A percentile compares a stretch with the other conserved stretches of the same genome.
These are phyloP conservation scores for Globisporangium okanoganense DNA, from an alignment of 352 stramenopile genomes.

Conservation along the genomic window DNA sequence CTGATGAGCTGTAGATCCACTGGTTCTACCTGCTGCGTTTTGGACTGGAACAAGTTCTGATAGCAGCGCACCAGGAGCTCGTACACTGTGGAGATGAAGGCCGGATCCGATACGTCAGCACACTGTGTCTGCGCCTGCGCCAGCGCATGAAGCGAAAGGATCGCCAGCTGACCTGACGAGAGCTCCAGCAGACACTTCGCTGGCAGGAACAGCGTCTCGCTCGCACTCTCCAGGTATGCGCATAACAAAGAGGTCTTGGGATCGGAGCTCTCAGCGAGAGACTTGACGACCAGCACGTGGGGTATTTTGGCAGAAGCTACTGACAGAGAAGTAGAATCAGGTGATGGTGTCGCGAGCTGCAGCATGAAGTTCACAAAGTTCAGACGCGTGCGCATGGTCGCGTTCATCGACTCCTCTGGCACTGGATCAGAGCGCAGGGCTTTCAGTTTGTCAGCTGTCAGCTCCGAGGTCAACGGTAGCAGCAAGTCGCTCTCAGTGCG, in stretches of 20 bases:
- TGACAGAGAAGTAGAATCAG: not conserved
- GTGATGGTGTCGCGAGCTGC: constrained; percentile 5
- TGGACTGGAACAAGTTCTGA: constrained; percentile 43
- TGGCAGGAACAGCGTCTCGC: constrained; percentile 30
- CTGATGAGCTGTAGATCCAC: not conserved
- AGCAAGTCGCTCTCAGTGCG: not conserved
- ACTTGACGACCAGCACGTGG: constrained; percentile 14
- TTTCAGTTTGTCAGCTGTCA: not conserved
- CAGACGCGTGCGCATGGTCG: constrained; percentile 24
- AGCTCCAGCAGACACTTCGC: constrained; percentile 29
- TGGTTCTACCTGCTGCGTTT: constrained; percentile 7
- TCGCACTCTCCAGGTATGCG: constrained; percentile 17
- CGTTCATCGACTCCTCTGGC: constrained; percentile 18
- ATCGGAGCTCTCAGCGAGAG: not conserved
- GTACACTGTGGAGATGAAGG: constrained; percentile 50
- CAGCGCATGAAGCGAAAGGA: constrained; percentile 56
- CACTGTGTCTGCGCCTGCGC: constrained; percentile 24
- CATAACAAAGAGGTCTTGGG: not conserved
- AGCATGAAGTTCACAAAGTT: constrained; percentile 35
- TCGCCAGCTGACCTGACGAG: constrained; percentile 43
- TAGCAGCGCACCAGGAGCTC: constrained; percentile 55
- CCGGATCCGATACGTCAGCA: constrained; percentile 40
- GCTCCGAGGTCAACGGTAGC: not conserved
- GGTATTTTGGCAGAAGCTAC: constrained; percentile 3
- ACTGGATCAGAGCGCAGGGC: constrained; percentile 1